Evolutionary conservation across 1,139 yeast genomes (phyloP), one percentile per base, ranked within the genome.

Genomic region (Taphrina confusa): DNA sequence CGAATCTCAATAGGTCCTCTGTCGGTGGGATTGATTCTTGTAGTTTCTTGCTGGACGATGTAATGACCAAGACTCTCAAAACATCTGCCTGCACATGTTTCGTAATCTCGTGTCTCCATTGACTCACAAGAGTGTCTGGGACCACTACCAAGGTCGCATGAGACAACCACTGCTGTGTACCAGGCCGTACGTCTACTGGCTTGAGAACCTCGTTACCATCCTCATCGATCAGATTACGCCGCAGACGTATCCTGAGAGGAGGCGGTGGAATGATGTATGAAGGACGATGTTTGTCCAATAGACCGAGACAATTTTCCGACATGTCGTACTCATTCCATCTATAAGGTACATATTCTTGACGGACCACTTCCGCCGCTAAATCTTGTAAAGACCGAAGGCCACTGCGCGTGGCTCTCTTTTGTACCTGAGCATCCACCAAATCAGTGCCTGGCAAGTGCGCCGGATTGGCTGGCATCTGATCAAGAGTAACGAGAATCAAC

Each of bases 61-160:
- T 67, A 5, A 74, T 57, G 23, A 69, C 71, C 5, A 73, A 62
- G 1, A 77, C 75, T 2, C 70, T 71, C 40, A 84, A 70, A 62
- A 62, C 76, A 0, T 68, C 73, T 0, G 70, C 68, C 2, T 73
- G 69, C 1, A 81, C 71, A 67, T 85, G 91, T 64, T 83, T 84
- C 16, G 71, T 71, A 6, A 84, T 72, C 67, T 85, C 90, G 20
- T 73, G 69, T 42, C 72, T 73, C 91, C 90, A 85, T 68, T 85
- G 91, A 62, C 79, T 81, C 63, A 82, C 79, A 23, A 85, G 71
- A 65, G 83, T 83, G 65, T 84, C 87, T 0, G 91, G 91, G 2
- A 82, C 81, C 1, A 85, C 79, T 4, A 84, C 74, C 47, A 85
- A 71, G 0, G 90, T 83, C 0, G 85, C 74, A 12, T 78, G 75